Base-by-base conservation (phyloP, 495 filamentous ascomycete genomes). In the Xylaria castorea region DNA sequence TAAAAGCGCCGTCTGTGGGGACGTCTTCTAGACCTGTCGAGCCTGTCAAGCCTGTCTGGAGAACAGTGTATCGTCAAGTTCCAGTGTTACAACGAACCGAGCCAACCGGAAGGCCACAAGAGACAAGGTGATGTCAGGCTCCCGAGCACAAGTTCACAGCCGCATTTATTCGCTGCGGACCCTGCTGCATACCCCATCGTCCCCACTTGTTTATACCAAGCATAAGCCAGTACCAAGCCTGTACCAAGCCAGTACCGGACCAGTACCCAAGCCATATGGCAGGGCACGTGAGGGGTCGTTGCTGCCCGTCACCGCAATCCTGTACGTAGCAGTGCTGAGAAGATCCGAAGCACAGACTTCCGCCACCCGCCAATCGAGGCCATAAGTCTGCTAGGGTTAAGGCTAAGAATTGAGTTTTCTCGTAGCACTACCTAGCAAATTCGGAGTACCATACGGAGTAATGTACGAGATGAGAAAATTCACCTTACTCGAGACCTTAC, bases 241-340 rank as follows among this genome's bases (percentile, higher is more conserved):
- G n/a, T n/a, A n/a, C n/a, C 14, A 42, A 9, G 38, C 9, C 38
- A 42, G 38, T 42, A 42, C 38, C 38, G 3, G 38, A 25, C n/a
- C 60, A 22, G 16, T 6, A 14, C 5, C n/a, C 42, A 62, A 57
- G 22, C 48, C 50, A n/a, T 27, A 40, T 38, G 30, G 27, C 58
- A 51, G 20, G 36, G n/a, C 71, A 73, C 71, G 71, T 73, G 71
- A 73, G 50, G 63, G 64, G 64, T 34, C 16, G 27, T 30, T 61
- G 61, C 48, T 73, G 71, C 53, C 57, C 71, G 64, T 68, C 63
- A 63, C 70, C 48, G 60, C 36, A 30, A 62, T 25, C 63, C 61
- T 16, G 42, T 18, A 12, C 16, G 44, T 48, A 20, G 44, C 44
- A 48, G 50, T 14, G 50, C 50, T 53, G 22, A 11, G 50, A 5